A percentile compares a stretch with the other conserved stretches of the same genome.
These are phyloP conservation scores for Abelmoschus esculentus DNA, from an alignment of 345 rosid species.

Conservation along the genomic window DNA sequence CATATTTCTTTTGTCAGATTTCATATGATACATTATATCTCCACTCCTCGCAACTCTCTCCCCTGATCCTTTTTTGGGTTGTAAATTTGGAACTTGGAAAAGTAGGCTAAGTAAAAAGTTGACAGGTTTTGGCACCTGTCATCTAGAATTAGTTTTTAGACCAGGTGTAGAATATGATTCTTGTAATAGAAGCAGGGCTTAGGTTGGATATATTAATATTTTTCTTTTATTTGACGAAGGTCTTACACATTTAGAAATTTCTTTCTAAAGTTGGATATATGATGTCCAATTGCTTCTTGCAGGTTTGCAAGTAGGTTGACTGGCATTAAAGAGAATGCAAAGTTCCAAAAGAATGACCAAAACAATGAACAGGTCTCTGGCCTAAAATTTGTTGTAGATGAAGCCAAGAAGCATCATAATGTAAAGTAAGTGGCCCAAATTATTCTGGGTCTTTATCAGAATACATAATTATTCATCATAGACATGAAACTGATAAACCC, in stretches of 20 bases:
- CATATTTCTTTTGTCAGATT: too few species aligned
- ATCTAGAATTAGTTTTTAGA: too few species aligned
- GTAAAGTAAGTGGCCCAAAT: constrained; percentile 63
- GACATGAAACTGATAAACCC: too few species aligned
- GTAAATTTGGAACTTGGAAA: too few species aligned
- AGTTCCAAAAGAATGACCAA: constrained; percentile 57
- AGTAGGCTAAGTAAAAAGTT: too few species aligned
- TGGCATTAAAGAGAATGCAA: constrained; percentile 82
- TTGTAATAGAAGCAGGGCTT: too few species aligned
- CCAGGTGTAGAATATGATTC: too few species aligned
- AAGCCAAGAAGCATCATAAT: constrained; percentile 64
- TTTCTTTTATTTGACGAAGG: background rate
- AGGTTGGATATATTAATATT: background rate
- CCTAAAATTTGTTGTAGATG: constrained; percentile 61
- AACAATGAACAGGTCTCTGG: constrained; percentile 47
- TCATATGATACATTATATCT: too few species aligned
- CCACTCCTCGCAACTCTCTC: too few species aligned
- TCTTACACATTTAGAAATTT: background rate
- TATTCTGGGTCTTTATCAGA: background rate
- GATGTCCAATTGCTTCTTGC: constrained; percentile 11
- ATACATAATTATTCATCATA: too few species aligned
- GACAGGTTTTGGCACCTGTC: too few species aligned
- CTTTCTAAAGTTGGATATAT: background rate
- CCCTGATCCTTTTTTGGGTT: too few species aligned
- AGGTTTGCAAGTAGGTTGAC: constrained; percentile 91